Evolutionary conservation across 1,284 basidiomycete species (phyloP), one percentile per base, ranked within the genome.

Genomic region (Microbotryum scabiosae): DNA sequence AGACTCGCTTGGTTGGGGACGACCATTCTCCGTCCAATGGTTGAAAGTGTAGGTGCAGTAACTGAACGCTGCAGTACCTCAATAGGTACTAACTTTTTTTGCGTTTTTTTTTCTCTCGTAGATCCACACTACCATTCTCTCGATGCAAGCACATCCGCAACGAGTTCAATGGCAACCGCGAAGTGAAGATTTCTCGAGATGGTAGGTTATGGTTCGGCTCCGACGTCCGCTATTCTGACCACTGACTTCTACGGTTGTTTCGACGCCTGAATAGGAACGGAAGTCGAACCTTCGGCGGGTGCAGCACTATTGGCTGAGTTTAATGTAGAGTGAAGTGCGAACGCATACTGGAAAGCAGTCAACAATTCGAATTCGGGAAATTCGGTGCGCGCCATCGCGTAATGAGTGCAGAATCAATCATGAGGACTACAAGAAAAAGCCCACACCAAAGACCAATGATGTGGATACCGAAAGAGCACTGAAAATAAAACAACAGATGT

Each of bases 1-100:
- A 41, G 26, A 12, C n/a, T 44, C 46, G 2, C 36, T 47, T 14
- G 63, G 58, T 12, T 87, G 84, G 86, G 88, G 86, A 16, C 81
- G 82, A 57, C 80, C 86, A 1, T 97, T 97, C 79, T 80, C 81
- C 61, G 78, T 97, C 28, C 82, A 92, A 69, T 97, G 93, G 93
- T 72, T 93, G 56, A 82, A 82, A 43, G 65, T 68, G 54, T 52
- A 30, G 20, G 51, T 32, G 14, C 20, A 28, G 2, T 5, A 3
- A 14, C 9, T 25, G 23, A 2, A 18, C 44, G 50, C 4, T 12
- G n/a, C 6, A 21, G 41, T 8, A 47, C n/a, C 25, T 8, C 14
- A 41, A 18, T 18, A 6, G 36, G 25, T 49, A 36, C 21, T 21
- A 0, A 9, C 8, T 18, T 47, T 20, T 20, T 18, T 16, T 23